Percentiles rank a stretch among this genome's conserved stretches.
phyloP scores from a whole-genome alignment of 805 yeast species.

The Ogataea siamensis region DNA sequence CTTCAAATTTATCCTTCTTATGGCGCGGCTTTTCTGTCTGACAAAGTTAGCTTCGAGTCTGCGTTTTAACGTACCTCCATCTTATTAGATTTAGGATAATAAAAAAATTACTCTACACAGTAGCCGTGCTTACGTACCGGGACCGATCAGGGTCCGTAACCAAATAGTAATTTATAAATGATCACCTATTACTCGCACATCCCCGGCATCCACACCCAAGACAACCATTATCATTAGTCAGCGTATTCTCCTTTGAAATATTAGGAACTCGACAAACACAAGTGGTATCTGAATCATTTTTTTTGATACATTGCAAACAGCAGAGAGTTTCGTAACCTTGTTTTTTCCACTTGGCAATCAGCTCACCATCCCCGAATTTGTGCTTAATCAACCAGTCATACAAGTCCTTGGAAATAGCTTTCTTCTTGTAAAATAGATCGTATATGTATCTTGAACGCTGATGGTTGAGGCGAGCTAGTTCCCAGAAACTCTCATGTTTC shows the following conservation, averaged over 20 bases:
- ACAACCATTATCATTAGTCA: no score
- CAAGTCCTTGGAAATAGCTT: conserved; percentile 61
- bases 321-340: conserved; percentile 82
- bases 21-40: conserved; percentile 16
- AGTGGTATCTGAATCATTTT: conserved; percentile 57
- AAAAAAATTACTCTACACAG: no score
- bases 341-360: conserved; percentile 67
- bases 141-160: conserved; percentile 1
- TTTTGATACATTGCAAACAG: conserved; percentile 74
- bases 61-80: conserved; percentile 19
- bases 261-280: conserved; percentile 88
- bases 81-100: neutral
- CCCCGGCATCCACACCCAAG: conserved; percentile 92
- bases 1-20: conserved; percentile 42
- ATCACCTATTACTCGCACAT: conserved; percentile 70
- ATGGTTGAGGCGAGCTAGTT: conserved; percentile 65
- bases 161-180: neutral
- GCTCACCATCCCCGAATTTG: conserved; percentile 60
- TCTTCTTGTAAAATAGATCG: conserved; percentile 67
- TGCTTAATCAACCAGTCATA: conserved; percentile 73
- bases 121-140: no score
- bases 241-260: conserved; percentile 41
- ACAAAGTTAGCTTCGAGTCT: neutral
- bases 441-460: conserved; percentile 75
- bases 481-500: conserved; percentile 65